Evolutionary conservation across 75 land plant species (phyloP).

Genomic region (Selaginella moellendorffii): DNA sequence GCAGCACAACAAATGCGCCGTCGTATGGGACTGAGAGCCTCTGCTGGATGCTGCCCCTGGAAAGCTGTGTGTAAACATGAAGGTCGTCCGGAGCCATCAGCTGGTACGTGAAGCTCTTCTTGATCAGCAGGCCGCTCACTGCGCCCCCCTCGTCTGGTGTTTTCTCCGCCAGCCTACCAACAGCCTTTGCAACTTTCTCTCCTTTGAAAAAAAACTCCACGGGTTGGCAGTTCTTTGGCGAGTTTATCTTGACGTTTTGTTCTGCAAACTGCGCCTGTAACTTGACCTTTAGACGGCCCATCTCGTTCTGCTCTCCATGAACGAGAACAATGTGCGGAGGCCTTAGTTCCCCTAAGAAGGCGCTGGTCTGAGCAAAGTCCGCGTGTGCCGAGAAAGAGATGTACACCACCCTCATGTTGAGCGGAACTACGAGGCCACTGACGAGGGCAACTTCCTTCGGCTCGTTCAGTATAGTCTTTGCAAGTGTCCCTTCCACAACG

Average conservation of each 20-base stretch:
- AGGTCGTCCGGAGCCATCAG: conserved; percentile 98
- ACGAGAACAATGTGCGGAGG: conserved; percentile 93
- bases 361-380: conserved; percentile 81
- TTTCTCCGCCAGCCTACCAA: conserved; percentile 81
- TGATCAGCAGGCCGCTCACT: conserved; percentile 81
- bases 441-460: conserved; percentile 92
- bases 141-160: conserved; percentile 59
- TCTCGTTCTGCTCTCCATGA: conserved; percentile 90
- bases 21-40: conserved; percentile 79
- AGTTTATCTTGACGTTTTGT: conserved; percentile 57
- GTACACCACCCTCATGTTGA: conserved; percentile 81
- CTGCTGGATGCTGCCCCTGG: conserved; percentile 77
- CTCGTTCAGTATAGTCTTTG: conserved; percentile 83
- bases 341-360: conserved; percentile 74
- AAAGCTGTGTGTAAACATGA: conserved; percentile 71
- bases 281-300: conserved; percentile 92
- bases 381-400: conserved; percentile 99
- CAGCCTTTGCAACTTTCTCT: conserved; percentile 87
- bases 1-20: conserved; percentile 66
- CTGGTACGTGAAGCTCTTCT: conserved; percentile 88
- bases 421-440: conserved; percentile 85
- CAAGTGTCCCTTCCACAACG: conserved; percentile 84
- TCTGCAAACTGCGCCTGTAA: conserved; percentile 65
- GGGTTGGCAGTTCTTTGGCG: conserved; percentile 95
- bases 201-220: conserved; percentile 92